Base-by-base conservation (phyloP, 805 yeast species). In the Myxozyma sirexii region DNA sequence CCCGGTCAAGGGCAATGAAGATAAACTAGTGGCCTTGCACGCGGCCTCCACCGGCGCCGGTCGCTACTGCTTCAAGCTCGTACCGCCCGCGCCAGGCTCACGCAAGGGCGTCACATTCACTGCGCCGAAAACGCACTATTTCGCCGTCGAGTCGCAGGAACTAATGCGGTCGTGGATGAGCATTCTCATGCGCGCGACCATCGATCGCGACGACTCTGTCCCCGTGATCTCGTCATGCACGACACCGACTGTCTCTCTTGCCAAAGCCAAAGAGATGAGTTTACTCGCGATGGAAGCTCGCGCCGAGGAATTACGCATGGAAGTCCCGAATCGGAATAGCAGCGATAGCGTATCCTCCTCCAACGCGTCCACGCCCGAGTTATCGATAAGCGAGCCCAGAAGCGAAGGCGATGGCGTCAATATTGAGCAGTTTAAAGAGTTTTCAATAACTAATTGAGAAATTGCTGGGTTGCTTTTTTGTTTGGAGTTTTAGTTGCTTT, bases 21-120 rank as follows among this genome's bases (percentile, higher is more conserved):
- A 92, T 75, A 89, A 87, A 71, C 79, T 88, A 56, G 85, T 90
- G 39, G 89, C 97, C 0, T 75, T 93, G 48, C 89, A 89, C 73
- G 97, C 98, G 0, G 94, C 97, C 0, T 85, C 93, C 33, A 87
- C 96, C 2, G 97, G 97, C 7, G 86, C 88, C 45, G 98, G 98
- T n/a, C 80, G 96, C 42, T 89, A 84, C 71, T 90, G 97, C 69
- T 93, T 94, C 78, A 92, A 92, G 73, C 73, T 94, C 12, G 84
- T 92, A 2, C 99, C 99, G 8, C 99, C 99, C 0, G 96, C 96
- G 1, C 98, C 98, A 0, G 99, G 99, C 0, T 89, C 93, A 54
- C 86, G 87, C 66, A 93, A 92, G 75, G 98, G 98, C 0, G 82
- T 94, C 58, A 92, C 97, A 0, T 94, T 94, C 73, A 94, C 99